Percentiles rank a stretch among this genome's conserved stretches.
Evolutionary conservation across 2,329 filamentous ascomycete species (phyloP).

Genomic region (Pseudogymnoascus sp.): DNA sequence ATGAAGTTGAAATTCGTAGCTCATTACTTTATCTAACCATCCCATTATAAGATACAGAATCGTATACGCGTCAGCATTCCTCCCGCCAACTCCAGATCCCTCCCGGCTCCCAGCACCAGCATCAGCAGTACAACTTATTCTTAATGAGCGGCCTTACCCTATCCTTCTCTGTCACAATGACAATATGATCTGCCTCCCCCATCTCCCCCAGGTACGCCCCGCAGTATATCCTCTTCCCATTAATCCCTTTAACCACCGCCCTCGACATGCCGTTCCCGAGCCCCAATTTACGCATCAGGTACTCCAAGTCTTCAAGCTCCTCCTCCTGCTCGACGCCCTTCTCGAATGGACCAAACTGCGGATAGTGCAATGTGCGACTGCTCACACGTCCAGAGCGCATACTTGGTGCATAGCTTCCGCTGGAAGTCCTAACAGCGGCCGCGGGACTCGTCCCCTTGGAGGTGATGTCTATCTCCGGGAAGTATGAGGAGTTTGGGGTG

Average conservation of each 20-base stretch:
- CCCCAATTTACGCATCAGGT: background rate
- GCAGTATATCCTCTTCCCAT: slow-evolving; percentile 6
- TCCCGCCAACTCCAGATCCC: background rate
- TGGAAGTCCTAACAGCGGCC: background rate
- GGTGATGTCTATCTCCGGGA: background rate
- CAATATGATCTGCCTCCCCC: background rate
- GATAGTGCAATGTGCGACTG: background rate
- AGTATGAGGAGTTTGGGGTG: background rate
- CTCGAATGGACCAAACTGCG: background rate
- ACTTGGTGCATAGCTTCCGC: background rate
- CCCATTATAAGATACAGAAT: background rate
- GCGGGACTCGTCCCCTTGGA: background rate
- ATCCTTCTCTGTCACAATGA: background rate
- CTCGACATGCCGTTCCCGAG: background rate
- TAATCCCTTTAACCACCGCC: background rate
- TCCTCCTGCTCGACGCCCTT: slow-evolving; percentile 4
- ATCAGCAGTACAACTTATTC: background rate
- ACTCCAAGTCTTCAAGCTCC: background rate
- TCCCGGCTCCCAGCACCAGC: background rate
- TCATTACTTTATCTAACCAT: background rate
- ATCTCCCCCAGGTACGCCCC: background rate
- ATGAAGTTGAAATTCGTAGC: background rate
- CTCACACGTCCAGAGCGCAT: background rate
- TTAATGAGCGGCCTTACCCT: background rate
- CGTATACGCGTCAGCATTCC: background rate